phyloP scores from a whole-genome alignment of 2,329 filamentous ascomycete species.

The Knufia petricola region DNA sequence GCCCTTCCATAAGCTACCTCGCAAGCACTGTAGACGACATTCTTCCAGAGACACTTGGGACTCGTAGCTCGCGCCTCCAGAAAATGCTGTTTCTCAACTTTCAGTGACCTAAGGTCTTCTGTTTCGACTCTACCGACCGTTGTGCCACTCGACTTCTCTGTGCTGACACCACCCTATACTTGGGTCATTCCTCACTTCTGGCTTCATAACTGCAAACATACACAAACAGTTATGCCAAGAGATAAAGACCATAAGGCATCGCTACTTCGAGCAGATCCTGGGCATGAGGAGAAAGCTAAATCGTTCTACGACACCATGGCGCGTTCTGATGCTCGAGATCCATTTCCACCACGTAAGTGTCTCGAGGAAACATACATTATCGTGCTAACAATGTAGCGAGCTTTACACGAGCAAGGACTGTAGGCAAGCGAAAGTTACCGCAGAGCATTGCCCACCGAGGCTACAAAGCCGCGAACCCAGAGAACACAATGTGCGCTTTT shows the following conservation, averaged over 20 bases:
- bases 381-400: constrained; percentile 15
- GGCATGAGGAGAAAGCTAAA: not conserved
- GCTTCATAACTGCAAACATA: too few relatives aligned
- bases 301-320: not conserved
- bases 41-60: too few relatives aligned
- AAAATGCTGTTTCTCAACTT: too few relatives aligned
- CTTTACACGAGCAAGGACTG: constrained; percentile 23
- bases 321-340: not conserved
- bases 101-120: too few relatives aligned
- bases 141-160: too few relatives aligned
- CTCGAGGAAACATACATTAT: not conserved
- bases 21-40: too few relatives aligned
- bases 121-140: too few relatives aligned
- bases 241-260: not conserved
- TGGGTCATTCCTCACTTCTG: too few relatives aligned
- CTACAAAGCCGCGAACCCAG: constrained; percentile 62
- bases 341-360: constrained; percentile 3
- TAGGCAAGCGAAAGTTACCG: constrained; percentile 22
- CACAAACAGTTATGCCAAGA: not conserved
- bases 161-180: too few relatives aligned
- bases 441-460: constrained; percentile 37
- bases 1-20: not conserved
- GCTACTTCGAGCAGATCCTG: not conserved
- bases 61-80: too few relatives aligned
- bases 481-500: constrained; percentile 80